phyloP scores from a whole-genome alignment of 2,329 filamentous ascomycete species.

The Emergomyces africanus region DNA sequence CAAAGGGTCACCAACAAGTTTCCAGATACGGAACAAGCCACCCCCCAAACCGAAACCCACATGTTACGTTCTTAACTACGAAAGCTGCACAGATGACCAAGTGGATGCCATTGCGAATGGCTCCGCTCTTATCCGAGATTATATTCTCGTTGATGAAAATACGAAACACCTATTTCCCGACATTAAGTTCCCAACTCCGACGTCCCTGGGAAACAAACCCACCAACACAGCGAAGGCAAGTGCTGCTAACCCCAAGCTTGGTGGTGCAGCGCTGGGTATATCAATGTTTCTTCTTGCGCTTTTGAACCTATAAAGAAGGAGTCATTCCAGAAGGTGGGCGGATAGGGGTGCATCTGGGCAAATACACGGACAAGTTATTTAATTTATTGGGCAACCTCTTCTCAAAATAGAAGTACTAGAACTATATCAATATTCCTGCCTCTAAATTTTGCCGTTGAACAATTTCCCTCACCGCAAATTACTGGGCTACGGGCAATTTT shows the following conservation, averaged over 20 bases:
- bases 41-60: background rate
- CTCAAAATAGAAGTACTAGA: no score
- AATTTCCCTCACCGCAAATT: background rate
- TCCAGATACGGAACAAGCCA: slow-evolving; percentile 16
- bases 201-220: slow-evolving; percentile 43
- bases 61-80: slow-evolving; percentile 24
- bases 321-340: background rate
- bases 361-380: background rate
- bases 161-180: background rate
- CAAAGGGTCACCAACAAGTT: background rate
- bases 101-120: slow-evolving; percentile 30
- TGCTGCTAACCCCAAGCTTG: background rate
- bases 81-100: slow-evolving; percentile 35
- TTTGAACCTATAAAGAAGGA: background rate
- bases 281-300: background rate
- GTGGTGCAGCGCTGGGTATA: background rate
- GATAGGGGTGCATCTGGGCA: background rate
- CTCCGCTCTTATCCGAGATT: slow-evolving; percentile 35
- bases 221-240: slow-evolving; percentile 10
- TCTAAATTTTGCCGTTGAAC: background rate
- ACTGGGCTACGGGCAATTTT: background rate
- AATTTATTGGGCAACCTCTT: background rate
- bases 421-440: background rate
- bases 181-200: slow-evolving; percentile 14
- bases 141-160: slow-evolving; percentile 26